Base-by-base conservation (phyloP, 495 filamentous ascomycete species). In the Pyrenopolyporus hunteri region DNA sequence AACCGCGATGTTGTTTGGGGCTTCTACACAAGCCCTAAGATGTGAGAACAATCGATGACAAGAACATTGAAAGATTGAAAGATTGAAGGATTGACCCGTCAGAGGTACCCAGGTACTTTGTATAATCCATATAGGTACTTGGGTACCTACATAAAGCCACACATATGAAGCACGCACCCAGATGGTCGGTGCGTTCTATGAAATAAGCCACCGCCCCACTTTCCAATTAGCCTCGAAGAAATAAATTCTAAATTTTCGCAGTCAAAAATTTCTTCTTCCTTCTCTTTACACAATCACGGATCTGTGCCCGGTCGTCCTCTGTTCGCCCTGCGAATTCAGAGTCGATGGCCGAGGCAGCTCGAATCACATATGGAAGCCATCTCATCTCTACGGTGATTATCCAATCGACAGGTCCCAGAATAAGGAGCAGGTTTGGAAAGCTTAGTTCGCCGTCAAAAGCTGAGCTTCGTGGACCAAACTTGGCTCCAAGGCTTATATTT, bases 391-490 rank as follows among this genome's bases (percentile, higher is more conserved):
- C 92, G 87, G 84, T 91, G 88, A 88, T 83, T 87, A 87, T 92
- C 91, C 88, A 81, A 87, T 90, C 89, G 89, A 95, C 92, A 93
- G 87, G 85, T 93, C 85, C 88, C 69, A 95, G 87, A 96, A 71
- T 70, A 83, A 94, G 80, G 70, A 68, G 71, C 66, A 69, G 48
- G 19, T 77, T 71, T 66, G 73, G 70, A 67, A 73, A 75, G 70
- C 76, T 84, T 88, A 71, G 87, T 82, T 93, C 87, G 87, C 84
- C 78, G 71, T 78, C 61, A 72, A 70, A 73, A 67, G 75, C 70
- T 88, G 85, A 87, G 80, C 83, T 89, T 85, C 85, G 84, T 83
- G 78, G 82, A 81, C 66, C 75, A 74, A 78, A 44, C 77, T 75
- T 70, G n/a, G 75, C 75, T 79, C 79, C 79, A 82, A 87, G 86